These are phyloP conservation scores for Gastrolobium bilobum DNA, from an alignment of 306 rosid genomes.

Conservation along the genomic window DNA sequence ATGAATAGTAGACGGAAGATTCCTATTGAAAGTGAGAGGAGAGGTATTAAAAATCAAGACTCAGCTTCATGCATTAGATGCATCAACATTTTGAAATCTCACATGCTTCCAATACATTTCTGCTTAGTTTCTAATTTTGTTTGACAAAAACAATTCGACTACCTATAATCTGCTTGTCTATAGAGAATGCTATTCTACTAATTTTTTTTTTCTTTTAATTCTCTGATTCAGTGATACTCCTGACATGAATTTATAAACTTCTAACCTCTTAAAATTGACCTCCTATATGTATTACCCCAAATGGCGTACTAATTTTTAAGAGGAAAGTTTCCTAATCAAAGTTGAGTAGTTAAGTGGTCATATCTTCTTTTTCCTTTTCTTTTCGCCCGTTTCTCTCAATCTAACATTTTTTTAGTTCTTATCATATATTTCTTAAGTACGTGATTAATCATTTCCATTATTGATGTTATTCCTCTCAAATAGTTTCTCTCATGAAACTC, in stretches of 20 bases:
- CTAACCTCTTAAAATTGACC: too few relatives aligned
- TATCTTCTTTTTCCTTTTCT: background rate
- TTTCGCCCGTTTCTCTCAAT: background rate
- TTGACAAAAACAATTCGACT: slow-evolving; percentile 18
- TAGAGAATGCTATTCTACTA: too few relatives aligned
- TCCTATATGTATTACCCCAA: too few relatives aligned
- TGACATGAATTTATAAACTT: too few relatives aligned
- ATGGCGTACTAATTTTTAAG: too few relatives aligned
- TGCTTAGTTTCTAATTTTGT: slow-evolving; percentile 8
- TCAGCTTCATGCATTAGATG: background rate
- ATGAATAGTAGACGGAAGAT: slow-evolving; percentile 47
- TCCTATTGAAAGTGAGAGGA: slow-evolving; percentile 40
- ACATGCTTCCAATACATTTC: slow-evolving; percentile 24
- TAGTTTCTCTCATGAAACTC: too few relatives aligned
- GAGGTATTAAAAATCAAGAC: background rate
- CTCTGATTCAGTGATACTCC: too few relatives aligned
- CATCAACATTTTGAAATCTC: slow-evolving; percentile 27
- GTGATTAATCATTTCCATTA: background rate
- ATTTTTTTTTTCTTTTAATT: too few relatives aligned
- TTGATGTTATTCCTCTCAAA: background rate
- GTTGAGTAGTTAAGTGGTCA: background rate
- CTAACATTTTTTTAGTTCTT: background rate
- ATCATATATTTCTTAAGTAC: background rate
- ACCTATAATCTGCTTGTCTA: background rate
- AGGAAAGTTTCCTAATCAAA: too few relatives aligned